These are phyloP conservation scores for Magnusiomyces paraingens DNA, from an alignment of 1,139 yeast species.

Conservation along the genomic window DNA sequence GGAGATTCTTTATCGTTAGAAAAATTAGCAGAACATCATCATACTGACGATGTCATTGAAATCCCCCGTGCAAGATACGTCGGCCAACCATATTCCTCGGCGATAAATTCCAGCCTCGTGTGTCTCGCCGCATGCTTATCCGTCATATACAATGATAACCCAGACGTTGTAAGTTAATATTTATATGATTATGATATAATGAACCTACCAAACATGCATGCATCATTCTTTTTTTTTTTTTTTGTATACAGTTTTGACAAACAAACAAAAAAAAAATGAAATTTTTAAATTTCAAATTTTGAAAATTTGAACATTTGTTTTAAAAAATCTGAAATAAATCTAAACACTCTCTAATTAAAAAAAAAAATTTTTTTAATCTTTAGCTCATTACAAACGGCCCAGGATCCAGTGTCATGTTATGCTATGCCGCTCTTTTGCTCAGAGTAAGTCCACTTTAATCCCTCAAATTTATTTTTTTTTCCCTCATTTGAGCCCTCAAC, in stretches of 20 bases:
- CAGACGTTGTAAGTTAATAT: conserved; percentile 25
- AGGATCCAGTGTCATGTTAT: conserved; percentile 79
- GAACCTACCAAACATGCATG: too few species aligned
- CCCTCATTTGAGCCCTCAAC: not conserved
- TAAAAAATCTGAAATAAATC: conserved; percentile 10
- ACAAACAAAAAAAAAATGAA: too few species aligned
- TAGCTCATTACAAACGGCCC: conserved; percentile 82
- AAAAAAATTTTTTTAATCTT: not conserved
- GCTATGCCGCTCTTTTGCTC: conserved; percentile 52
- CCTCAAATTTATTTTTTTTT: not conserved
- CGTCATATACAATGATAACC: conserved; percentile 29
- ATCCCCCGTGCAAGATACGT: conserved; percentile 74
- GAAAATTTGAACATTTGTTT: not conserved
- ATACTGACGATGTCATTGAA: conserved; percentile 25
- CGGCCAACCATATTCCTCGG: conserved; percentile 52
- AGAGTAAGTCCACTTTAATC: conserved; percentile 29
- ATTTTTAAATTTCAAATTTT: too few species aligned
- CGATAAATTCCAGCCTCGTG: conserved; percentile 45
- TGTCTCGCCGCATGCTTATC: conserved; percentile 26
- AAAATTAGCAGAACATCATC: conserved; percentile 8
- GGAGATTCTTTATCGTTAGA: conserved; percentile 42
- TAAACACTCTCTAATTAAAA: conserved; percentile 38
- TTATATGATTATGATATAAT: too few species aligned
- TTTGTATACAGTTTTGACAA: too few species aligned
- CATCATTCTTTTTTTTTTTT: too few species aligned